phyloP scores from a whole-genome alignment of 768 basidiomycete species.

The Tylopilus vinaceipallidus region DNA sequence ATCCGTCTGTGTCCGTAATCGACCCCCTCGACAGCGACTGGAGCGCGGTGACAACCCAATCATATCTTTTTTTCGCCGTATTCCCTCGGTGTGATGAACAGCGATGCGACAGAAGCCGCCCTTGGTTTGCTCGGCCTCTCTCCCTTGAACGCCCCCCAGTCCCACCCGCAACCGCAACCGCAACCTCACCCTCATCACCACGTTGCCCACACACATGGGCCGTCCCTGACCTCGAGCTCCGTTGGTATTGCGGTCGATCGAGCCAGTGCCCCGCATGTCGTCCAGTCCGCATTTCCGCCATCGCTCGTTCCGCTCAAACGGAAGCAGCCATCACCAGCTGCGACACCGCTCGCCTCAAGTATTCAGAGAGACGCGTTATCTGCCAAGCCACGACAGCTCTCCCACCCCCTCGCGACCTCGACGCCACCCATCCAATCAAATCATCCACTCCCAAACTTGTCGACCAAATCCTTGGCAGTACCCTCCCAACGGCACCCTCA shows the following conservation, averaged over 20 bases:
- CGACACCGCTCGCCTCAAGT: conserved; percentile 9
- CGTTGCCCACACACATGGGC: conserved; percentile 26
- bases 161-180: too few relatives aligned
- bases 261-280: conserved; percentile 14
- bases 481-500: conserved; percentile 12
- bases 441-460: conserved; percentile 5
- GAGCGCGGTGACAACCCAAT: conserved; percentile 3
- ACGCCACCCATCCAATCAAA: conserved; percentile 12
- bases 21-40: conserved; percentile 11
- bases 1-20: conserved; percentile 13
- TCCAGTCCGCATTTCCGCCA: conserved; percentile 24
- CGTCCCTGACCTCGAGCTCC: conserved; percentile 24
- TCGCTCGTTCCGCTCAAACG: conserved; percentile 43
- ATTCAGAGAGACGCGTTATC: conserved; percentile 7
- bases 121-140: conserved; percentile 56
- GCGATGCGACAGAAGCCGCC: conserved; percentile 59
- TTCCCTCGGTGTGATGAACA: conserved; percentile 42
- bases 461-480: conserved; percentile 16
- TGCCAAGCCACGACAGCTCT: conserved; percentile 14
- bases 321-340: conserved; percentile 29
- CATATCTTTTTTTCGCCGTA: conserved; percentile 8
- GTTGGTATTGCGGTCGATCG: conserved; percentile 29
- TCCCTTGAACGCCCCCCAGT: conserved; percentile 33
- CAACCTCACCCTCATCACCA: conserved; percentile 25
- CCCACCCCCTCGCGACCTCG: conserved; percentile 17